A percentile compares a stretch with the other conserved stretches of the same genome.
Conservation (phyloP, 2,329 filamentous ascomycete genomes). For the Botrytis byssoidea region DNA sequence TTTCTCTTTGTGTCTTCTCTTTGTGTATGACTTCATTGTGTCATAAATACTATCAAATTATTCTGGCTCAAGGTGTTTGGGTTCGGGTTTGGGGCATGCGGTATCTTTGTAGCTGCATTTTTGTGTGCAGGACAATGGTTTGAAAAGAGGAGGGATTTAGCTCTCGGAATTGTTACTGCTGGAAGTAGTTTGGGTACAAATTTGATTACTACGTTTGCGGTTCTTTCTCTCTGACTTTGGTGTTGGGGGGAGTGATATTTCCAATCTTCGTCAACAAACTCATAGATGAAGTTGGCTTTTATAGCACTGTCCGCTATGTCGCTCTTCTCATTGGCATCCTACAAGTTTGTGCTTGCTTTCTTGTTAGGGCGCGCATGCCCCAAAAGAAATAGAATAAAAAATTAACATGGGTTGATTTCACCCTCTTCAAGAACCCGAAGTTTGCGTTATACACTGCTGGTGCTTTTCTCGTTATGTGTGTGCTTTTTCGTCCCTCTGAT, state of each 20-base stretch:
- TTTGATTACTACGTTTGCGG: constrained; percentile 45
- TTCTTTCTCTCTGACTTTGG: not conserved
- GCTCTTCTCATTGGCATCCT: constrained; percentile 6
- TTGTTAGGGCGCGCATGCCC: constrained; percentile 9
- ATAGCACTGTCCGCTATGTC: not conserved
- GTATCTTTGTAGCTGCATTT: constrained; percentile 46
- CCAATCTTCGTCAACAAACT: constrained; percentile 40
- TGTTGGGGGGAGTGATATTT: constrained; percentile 36
- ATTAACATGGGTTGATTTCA: constrained; percentile 40
- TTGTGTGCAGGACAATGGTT: constrained; percentile 48
- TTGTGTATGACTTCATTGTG: constrained; percentile 63
- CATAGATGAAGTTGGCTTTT: not conserved
- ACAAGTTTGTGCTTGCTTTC: not conserved
- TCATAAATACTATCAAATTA: constrained; percentile 53
- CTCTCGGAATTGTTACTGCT: constrained; percentile 48
- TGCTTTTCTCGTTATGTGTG: constrained; percentile 15
- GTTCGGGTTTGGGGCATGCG: constrained; percentile 45
- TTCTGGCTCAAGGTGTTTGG: constrained; percentile 49
- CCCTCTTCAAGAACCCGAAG: constrained; percentile 24
- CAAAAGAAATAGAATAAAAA: constrained; percentile 7
- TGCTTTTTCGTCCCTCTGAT: not conserved
- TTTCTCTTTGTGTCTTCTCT: constrained; percentile 57
- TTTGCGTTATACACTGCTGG: constrained; percentile 14
- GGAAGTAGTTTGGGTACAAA: constrained; percentile 46
- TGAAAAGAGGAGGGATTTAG: constrained; percentile 46